Percentiles rank a stretch among this genome's conserved stretches.
Conservation (phyloP, 176 grass and related monocot species). For the Alloteropsis semialata region DNA sequence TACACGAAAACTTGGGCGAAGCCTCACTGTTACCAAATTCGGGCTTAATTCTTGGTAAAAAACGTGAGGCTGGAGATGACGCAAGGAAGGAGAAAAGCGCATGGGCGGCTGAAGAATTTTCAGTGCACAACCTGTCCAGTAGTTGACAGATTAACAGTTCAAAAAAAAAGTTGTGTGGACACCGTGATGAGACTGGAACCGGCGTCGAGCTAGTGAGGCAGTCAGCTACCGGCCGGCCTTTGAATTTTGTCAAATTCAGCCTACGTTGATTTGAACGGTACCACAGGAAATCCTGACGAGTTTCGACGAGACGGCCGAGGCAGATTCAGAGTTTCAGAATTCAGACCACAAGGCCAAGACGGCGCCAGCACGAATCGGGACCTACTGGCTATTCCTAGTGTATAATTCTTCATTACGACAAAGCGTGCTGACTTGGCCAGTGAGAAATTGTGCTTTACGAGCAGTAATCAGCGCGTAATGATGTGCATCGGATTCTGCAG, state of each 20-base stretch:
- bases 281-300: not conserved
- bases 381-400: not conserved
- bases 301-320: not conserved
- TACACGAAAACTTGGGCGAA: not conserved
- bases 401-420: not conserved
- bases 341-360: not conserved
- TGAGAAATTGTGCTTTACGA: not conserved
- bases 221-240: not conserved
- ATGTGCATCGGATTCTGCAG: not conserved
- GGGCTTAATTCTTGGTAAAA: not conserved
- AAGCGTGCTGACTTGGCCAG: not conserved
- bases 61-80: not conserved
- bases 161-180: not conserved
- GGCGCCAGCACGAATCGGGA: not conserved
- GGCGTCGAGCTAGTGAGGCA: not conserved
- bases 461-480: slow-evolving; percentile 26
- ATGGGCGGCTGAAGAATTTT: slow-evolving; percentile 3
- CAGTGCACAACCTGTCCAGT: not conserved
- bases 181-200: not conserved
- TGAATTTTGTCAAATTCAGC: not conserved
- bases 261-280: not conserved
- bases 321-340: slow-evolving; percentile 4
- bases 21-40: not conserved
- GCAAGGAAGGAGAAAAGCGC: not conserved
- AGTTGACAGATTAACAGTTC: not conserved